phyloP scores from a whole-genome alignment of 2,329 filamentous ascomycete genomes.

The Decorospora gaudefroyi region DNA sequence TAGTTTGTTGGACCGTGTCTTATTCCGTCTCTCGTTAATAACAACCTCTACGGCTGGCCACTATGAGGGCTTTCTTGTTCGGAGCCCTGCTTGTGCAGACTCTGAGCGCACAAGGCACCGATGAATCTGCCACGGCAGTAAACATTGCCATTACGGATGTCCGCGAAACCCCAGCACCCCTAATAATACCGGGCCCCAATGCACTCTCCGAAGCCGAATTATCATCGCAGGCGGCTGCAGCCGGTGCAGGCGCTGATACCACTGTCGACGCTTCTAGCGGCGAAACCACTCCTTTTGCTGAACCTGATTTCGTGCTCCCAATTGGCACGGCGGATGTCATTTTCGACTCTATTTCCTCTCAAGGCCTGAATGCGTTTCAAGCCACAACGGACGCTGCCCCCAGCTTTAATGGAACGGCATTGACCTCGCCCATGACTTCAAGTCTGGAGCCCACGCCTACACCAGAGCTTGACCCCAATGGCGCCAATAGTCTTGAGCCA shows the following conservation, averaged over 20 bases:
- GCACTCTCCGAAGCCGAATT: neutral
- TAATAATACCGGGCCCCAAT: no score
- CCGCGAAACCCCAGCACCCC: neutral
- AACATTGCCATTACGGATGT: neutral
- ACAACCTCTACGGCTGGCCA: conserved; percentile 9
- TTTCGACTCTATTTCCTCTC: neutral
- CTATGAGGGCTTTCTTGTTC: conserved; percentile 22
- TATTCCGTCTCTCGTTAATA: no score
- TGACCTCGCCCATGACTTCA: neutral
- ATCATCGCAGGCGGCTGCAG: neutral
- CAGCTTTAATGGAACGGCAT: neutral
- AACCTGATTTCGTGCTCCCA: neutral
- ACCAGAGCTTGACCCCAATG: neutral
- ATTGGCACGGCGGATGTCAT: neutral
- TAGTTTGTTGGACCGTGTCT: no score
- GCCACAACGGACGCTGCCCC: neutral
- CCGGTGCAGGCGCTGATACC: neutral
- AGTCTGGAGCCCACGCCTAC: neutral
- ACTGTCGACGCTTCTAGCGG: neutral
- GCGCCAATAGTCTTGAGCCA: neutral
- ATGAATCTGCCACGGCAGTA: no score
- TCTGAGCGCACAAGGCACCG: conserved; percentile 12
- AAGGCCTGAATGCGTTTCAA: no score
- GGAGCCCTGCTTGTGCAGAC: conserved; percentile 20
- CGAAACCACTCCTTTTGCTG: neutral